phyloP scores from a whole-genome alignment of 495 filamentous ascomycete species.

The Cercophora sp. region DNA sequence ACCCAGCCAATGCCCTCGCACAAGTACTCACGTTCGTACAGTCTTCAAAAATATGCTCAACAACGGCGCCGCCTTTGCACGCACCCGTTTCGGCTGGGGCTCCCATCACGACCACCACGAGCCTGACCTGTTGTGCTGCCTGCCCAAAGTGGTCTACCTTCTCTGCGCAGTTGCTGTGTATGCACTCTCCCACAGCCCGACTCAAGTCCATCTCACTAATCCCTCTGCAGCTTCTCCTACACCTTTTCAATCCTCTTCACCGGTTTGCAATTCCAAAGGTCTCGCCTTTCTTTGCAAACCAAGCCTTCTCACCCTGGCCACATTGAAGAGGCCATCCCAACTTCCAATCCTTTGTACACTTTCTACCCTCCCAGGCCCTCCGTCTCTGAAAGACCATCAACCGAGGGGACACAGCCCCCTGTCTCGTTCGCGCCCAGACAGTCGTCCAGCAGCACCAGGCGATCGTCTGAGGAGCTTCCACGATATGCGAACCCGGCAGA shows the following conservation, averaged over 20 bases:
- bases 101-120: background rate
- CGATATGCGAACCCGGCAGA: background rate
- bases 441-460: background rate
- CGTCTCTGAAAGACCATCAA: background rate
- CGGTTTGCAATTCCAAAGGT: constrained; percentile 5
- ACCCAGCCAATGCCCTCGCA: too few species aligned
- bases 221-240: constrained; percentile 7
- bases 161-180: constrained; percentile 16
- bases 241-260: constrained; percentile 13
- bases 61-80: constrained; percentile 4
- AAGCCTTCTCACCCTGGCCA: background rate
- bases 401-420: background rate
- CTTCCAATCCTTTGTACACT: background rate
- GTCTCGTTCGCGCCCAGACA: background rate
- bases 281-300: background rate
- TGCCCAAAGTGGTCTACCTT: constrained; percentile 12
- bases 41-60: constrained; percentile 4
- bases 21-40: too few species aligned
- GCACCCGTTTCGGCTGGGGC: background rate
- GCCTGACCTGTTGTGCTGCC: constrained; percentile 3
- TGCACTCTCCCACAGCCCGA: background rate
- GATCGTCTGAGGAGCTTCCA: background rate
- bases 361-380: background rate
- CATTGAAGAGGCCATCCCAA: constrained; percentile 10
- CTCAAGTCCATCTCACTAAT: background rate